A percentile compares a stretch with the other conserved stretches of the same genome.
Evolutionary conservation across 768 basidiomycete genomes (phyloP).

Genomic region (Russula ochroleuca): DNA sequence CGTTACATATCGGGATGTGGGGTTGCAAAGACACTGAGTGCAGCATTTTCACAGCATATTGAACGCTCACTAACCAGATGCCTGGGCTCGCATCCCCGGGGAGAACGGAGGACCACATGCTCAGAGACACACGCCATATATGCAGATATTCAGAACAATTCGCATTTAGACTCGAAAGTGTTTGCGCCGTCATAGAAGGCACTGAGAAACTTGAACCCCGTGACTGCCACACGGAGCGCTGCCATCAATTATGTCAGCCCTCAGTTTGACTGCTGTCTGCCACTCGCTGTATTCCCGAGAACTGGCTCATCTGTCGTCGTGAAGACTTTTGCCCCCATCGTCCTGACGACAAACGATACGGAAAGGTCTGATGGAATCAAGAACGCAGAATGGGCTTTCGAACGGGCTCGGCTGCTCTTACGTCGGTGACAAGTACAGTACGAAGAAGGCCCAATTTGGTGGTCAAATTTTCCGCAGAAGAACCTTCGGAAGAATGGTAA

Average conservation of each 20-base stretch:
- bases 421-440: background rate
- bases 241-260: background rate
- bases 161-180: background rate
- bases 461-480: background rate
- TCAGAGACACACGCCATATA: background rate
- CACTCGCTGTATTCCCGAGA: too few species aligned
- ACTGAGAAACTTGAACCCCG: background rate
- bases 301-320: background rate
- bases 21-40: background rate
- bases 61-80: background rate
- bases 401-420: background rate
- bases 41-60: background rate
- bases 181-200: background rate
- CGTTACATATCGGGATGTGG: background rate
- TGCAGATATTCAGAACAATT: background rate
- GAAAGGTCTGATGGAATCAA: background rate
- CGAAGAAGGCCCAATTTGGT: background rate
- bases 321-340: background rate
- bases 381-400: background rate
- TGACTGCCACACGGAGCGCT: background rate
- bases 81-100: background rate
- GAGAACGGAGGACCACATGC: background rate
- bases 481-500: background rate
- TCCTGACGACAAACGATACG: conserved; percentile 13
- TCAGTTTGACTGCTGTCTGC: background rate